Conservation (phyloP, 768 basidiomycete genomes). For the Tulasnella sp. region DNA sequence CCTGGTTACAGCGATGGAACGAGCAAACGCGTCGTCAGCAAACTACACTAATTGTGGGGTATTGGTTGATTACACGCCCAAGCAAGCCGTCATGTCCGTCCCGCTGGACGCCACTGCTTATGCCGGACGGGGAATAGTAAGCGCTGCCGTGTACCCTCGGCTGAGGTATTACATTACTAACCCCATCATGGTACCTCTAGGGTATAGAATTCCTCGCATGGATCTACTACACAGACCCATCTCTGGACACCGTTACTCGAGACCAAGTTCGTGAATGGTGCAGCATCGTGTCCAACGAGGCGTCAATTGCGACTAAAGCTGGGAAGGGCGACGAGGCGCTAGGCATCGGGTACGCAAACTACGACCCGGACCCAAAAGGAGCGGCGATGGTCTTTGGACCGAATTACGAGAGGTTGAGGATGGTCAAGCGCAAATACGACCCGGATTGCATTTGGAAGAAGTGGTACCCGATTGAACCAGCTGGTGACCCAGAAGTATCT, state of each 20-base stretch:
- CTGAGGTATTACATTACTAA: not conserved
- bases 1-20: not conserved
- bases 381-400: constrained; percentile 35
- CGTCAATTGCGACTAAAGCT: not conserved
- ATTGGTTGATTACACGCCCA: not conserved
- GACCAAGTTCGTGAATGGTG: not conserved
- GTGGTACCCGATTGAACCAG: constrained; percentile 34
- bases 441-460: constrained; percentile 36
- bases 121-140: not conserved
- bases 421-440: constrained; percentile 37
- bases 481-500: not conserved
- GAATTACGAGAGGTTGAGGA: constrained; percentile 33
- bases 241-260: not conserved
- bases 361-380: not conserved
- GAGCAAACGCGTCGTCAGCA: not conserved
- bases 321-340: not conserved
- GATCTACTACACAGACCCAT: not conserved
- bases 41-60: not conserved
- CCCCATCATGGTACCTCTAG: not conserved
- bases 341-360: not conserved
- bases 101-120: not conserved
- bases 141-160: not conserved
- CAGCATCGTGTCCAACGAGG: not conserved
- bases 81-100: not conserved
- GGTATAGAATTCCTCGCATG: not conserved